Evolutionary conservation across 2,329 filamentous ascomycete species (phyloP), one percentile per base, ranked within the genome.

Genomic region (Colletotrichum gloeosporioides): DNA sequence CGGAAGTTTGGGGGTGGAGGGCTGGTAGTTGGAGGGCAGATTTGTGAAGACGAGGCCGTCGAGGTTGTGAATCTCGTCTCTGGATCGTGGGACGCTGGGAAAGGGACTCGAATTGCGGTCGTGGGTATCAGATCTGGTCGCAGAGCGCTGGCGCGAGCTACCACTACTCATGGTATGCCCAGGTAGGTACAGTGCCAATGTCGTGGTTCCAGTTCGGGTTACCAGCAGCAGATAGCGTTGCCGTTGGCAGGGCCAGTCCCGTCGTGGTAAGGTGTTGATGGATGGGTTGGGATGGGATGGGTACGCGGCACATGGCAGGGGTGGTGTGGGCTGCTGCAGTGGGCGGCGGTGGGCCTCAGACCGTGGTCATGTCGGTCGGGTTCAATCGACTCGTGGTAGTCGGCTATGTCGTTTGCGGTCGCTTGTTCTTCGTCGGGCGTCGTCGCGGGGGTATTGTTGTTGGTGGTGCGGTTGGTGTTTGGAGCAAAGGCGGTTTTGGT

Each of bases 61-160:
- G 32, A 78, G 70, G 36, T 78, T 78, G 76, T 78, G 77, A 57
- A 78, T 78, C 27, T 78, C 77, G 76, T 78, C 76, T 61, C 76
- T 73, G 16, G 77, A 78, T 64, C 75, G 71, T 36, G 71, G 75
- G 22, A 77, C 44, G 39, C 74, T 70, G 63, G 73, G 69, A 66
- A 77, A 76, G 39, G 65, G 70, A 49, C 53, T 69, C 59, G 59
- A 63, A 69, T 65, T 77, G 67, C 66, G 68, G 67, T 78, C 76
- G 64, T 55, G 71, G 69, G 70, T 75, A 65, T 78, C 74, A 71
- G 73, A 75, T 78, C 76, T 71, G 39, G 77, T 77, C 62, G 77
- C 75, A 68, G 77, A 78, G 29, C 70, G 68, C 68, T 77, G 77
- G 71, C 77, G 73, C 68, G 77, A 77, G 68, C 74, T 75, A 67